Evolutionary conservation across 805 yeast genomes (phyloP).

Genomic region (Teunomyces atbi): DNA sequence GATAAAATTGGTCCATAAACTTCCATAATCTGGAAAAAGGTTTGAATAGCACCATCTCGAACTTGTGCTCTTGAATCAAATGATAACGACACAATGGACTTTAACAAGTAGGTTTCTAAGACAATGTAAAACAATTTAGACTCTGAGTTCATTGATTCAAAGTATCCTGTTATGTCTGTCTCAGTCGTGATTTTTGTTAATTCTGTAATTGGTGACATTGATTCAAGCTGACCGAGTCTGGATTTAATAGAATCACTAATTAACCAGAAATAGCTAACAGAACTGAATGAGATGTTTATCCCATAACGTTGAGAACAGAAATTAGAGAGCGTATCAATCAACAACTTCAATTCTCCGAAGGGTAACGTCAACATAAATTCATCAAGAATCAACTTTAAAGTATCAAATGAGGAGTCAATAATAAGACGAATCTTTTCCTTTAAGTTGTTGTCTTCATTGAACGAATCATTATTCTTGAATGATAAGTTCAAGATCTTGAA

Average conservation of each 20-base stretch:
- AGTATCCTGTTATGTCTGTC: not conserved
- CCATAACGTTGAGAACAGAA: slow-evolving; percentile 73
- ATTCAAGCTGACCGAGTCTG: slow-evolving; percentile 9
- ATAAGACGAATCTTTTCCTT: slow-evolving; percentile 51
- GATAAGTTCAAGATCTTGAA: slow-evolving; percentile 62
- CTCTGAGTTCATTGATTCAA: slow-evolving; percentile 14
- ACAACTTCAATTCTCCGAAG: slow-evolving; percentile 52
- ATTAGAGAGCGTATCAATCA: slow-evolving; percentile 69
- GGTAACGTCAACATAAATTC: slow-evolving; percentile 81
- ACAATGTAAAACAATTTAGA: slow-evolving; percentile 25
- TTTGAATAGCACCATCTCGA: slow-evolving; percentile 85
- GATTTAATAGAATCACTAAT: slow-evolving; percentile 67
- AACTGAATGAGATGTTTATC: slow-evolving; percentile 83
- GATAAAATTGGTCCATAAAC: slow-evolving; percentile 18
- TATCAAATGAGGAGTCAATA: slow-evolving; percentile 71
- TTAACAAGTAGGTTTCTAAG: slow-evolving; percentile 59
- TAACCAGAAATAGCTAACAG: slow-evolving; percentile 90
- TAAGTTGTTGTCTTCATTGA: slow-evolving; percentile 29
- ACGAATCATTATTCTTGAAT: slow-evolving; percentile 35
- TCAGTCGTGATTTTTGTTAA: slow-evolving; percentile 2
- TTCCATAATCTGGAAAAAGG: slow-evolving; percentile 67
- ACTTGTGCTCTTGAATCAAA: slow-evolving; percentile 73
- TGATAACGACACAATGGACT: slow-evolving; percentile 61
- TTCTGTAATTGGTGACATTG: not conserved
- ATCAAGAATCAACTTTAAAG: slow-evolving; percentile 78